Conservation (phyloP, 768 basidiomycete genomes). For the Kockovaella imperatae region DNA sequence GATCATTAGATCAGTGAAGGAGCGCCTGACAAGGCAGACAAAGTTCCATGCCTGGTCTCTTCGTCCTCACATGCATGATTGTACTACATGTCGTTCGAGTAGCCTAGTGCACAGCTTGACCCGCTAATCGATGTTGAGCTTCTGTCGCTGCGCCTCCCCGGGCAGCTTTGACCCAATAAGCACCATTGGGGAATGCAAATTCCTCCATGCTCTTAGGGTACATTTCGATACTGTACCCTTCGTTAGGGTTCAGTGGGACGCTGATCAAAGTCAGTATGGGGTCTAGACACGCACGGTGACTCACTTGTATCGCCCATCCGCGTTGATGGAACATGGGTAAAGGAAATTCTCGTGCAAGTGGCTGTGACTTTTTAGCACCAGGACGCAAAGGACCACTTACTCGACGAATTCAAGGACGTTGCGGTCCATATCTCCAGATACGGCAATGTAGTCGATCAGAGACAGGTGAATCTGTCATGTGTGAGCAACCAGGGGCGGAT, state of each 20-base stretch:
- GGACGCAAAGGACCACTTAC: not conserved
- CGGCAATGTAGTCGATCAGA: slow-evolving; percentile 84
- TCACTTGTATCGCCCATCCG: slow-evolving; percentile 78
- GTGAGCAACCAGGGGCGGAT: no score
- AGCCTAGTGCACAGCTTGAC: not conserved
- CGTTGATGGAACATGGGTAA: slow-evolving; percentile 79
- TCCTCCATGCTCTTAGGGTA: slow-evolving; percentile 67
- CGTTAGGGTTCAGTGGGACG: slow-evolving; percentile 64
- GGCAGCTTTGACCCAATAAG: slow-evolving; percentile 57
- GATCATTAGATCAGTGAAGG: slow-evolving; percentile 47
- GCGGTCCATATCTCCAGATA: slow-evolving; percentile 85
- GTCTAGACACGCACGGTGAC: slow-evolving; percentile 76
- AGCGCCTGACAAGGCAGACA: not conserved
- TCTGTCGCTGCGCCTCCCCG: slow-evolving; percentile 19
- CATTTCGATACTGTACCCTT: slow-evolving; percentile 85
- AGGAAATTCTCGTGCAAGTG: slow-evolving; percentile 92
- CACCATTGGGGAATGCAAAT: slow-evolving; percentile 77
- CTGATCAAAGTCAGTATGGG: slow-evolving; percentile 72
- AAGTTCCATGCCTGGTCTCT: not conserved
- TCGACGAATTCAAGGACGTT: slow-evolving; percentile 66
- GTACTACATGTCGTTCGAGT: not conserved
- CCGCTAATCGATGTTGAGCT: not conserved
- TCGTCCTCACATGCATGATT: not conserved
- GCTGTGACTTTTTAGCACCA: slow-evolving; percentile 10
- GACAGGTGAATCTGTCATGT: slow-evolving; percentile 47